These are phyloP conservation scores for Apium graveolens DNA, from an alignment of 129 eudicot species.

Conservation along the genomic window DNA sequence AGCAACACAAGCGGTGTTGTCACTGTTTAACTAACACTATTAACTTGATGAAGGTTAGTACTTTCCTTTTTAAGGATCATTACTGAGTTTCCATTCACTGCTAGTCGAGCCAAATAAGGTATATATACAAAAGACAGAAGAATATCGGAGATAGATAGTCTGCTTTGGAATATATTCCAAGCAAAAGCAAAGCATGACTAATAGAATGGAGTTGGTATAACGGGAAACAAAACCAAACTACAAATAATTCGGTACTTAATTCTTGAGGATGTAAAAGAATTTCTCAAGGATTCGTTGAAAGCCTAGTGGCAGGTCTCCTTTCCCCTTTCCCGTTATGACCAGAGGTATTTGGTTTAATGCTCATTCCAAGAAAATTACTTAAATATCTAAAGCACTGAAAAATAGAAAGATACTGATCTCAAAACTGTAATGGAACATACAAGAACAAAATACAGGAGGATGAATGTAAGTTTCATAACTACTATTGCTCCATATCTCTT, in stretches of 20 bases:
- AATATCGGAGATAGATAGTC: neutral
- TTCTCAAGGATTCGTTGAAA: neutral
- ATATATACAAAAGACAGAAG: neutral
- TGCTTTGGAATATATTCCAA: neutral
- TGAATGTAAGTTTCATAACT: neutral
- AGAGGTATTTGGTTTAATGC: neutral
- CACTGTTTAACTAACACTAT: neutral
- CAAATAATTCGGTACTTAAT: neutral
- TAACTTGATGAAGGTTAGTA: neutral
- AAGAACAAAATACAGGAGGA: neutral
- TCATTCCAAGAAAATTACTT: neutral
- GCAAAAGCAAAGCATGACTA: neutral
- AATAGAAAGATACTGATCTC: neutral
- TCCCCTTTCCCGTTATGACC: neutral
- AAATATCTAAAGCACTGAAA: neutral
- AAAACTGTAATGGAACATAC: neutral
- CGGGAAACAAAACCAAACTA: neutral
- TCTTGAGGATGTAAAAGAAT: neutral
- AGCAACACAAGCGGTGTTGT: neutral
- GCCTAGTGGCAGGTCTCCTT: neutral
- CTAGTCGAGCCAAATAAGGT: neutral
- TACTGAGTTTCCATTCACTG: neutral
- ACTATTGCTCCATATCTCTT: neutral
- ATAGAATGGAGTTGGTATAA: neutral
- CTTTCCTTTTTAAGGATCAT: neutral